These are phyloP conservation scores for Pseudozyma thailandica DNA, from an alignment of 1,284 basidiomycete genomes.

Conservation along the genomic window DNA sequence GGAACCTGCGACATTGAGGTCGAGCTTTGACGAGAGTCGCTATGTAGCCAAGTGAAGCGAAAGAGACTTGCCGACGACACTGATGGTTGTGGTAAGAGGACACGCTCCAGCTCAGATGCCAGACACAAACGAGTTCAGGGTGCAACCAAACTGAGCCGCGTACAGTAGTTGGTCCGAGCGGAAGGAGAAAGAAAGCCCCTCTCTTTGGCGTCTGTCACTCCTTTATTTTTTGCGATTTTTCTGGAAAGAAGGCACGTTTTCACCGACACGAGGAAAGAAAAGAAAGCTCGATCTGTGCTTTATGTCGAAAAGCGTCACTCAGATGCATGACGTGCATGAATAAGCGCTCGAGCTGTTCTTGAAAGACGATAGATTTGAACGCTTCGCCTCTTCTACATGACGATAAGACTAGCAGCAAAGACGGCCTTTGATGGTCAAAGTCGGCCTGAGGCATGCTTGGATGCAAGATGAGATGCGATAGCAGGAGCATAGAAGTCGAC, in stretches of 20 bases:
- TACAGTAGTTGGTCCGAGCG: slow-evolving; percentile 10
- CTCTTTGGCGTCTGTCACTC: background rate
- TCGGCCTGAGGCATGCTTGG: no score
- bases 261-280: no score
- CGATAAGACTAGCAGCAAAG: no score
- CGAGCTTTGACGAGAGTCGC: slow-evolving; percentile 1
- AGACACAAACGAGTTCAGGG: slow-evolving; percentile 2
- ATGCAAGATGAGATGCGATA: no score
- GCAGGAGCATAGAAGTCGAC: no score
- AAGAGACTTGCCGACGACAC: background rate
- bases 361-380: background rate
- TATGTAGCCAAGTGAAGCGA: background rate
- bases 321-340: slow-evolving; percentile 7
- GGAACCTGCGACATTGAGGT: slow-evolving; percentile 37
- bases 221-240: background rate
- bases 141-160: slow-evolving; percentile 2
- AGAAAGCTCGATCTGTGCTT: slow-evolving; percentile 5
- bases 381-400: no score
- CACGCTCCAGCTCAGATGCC: no score
- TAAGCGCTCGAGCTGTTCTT: background rate
- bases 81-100: slow-evolving; percentile 1
- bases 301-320: slow-evolving; percentile 14
- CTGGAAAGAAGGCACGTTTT: background rate
- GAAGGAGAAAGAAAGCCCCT: background rate
- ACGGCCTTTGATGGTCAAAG: no score